A percentile compares a stretch with the other conserved stretches of the same genome.
Conservation (phyloP, 805 yeast genomes). For the Yarrowia yakushimensis region DNA sequence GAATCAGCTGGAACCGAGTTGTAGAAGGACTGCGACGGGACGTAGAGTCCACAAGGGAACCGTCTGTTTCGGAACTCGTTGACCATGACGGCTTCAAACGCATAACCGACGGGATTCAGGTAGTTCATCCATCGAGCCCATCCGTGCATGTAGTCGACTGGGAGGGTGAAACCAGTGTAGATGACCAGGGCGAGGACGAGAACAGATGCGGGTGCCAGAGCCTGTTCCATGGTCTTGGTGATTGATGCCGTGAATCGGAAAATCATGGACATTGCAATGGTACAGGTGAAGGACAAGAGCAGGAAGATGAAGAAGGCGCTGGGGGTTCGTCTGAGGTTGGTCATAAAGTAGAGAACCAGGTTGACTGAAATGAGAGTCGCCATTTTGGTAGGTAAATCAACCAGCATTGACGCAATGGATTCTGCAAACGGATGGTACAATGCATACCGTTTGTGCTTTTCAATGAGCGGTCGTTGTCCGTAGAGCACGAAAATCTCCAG, state of each 20-base stretch:
- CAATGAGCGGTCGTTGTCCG: constrained; percentile 53
- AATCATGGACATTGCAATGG: constrained; percentile 55
- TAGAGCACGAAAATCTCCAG: constrained; percentile 45
- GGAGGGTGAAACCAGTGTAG: constrained; percentile 49
- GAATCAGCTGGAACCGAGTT: constrained; percentile 34
- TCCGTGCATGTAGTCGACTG: constrained; percentile 45
- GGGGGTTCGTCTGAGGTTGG: constrained; percentile 49
- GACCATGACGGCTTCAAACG: constrained; percentile 46
- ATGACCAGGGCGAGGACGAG: constrained; percentile 42
- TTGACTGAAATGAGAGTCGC: constrained; percentile 46
- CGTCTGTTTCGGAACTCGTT: constrained; percentile 44
- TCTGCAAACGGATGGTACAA: constrained; percentile 62
- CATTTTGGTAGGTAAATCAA: constrained; percentile 54
- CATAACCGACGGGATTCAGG: constrained; percentile 46
- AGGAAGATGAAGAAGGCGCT: constrained; percentile 55
- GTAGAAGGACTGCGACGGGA: constrained; percentile 48
- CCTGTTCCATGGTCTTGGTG: constrained; percentile 41
- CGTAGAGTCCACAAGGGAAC: constrained; percentile 40
- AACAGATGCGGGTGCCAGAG: constrained; percentile 47
- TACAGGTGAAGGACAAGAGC: constrained; percentile 44
- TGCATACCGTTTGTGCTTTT: constrained; percentile 56
- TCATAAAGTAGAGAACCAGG: constrained; percentile 51
- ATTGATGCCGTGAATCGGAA: constrained; percentile 44
- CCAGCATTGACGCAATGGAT: constrained; percentile 57
- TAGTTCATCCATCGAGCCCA: constrained; percentile 53